These are phyloP conservation scores for Umbelopsis sp. DNA, from an alignment of 192 early-diverging fungal species.

Conservation along the genomic window DNA sequence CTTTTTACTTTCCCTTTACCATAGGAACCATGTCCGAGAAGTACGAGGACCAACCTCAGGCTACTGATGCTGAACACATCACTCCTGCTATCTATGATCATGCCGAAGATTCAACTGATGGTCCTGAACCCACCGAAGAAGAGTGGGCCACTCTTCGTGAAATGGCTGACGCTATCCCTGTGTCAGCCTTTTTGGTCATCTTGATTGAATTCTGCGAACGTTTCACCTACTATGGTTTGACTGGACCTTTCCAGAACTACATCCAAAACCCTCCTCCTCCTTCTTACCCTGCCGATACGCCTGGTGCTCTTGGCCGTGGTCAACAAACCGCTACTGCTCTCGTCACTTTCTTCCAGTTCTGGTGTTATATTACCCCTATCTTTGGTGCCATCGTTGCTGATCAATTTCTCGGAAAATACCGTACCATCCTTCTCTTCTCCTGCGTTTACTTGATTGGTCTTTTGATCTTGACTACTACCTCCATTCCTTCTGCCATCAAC, in stretches of 20 bases:
- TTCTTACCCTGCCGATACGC: conserved; percentile 33
- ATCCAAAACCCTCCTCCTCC: conserved; percentile 49
- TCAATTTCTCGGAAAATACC: conserved; percentile 75
- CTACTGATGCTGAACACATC: not conserved
- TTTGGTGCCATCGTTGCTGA: conserved; percentile 69
- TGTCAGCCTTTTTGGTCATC: conserved; percentile 56
- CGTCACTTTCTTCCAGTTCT: conserved; percentile 61
- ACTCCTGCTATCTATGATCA: not conserved
- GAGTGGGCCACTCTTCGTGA: conserved; percentile 58
- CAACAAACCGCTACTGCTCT: conserved; percentile 59
- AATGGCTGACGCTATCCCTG: conserved; percentile 61
- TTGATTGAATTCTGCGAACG: conserved; percentile 66
- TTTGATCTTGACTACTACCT: conserved; percentile 61
- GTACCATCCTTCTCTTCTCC: conserved; percentile 67
- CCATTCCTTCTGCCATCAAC: conserved; percentile 59
- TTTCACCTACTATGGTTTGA: conserved; percentile 66
- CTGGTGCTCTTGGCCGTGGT: conserved; percentile 49
- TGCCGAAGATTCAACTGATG: conserved; percentile 37
- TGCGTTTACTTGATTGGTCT: conserved; percentile 68
- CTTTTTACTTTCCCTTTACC: not conserved
- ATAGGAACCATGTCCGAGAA: conserved; percentile 25
- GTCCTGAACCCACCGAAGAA: conserved; percentile 57
- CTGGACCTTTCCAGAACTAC: conserved; percentile 62
- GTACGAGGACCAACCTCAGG: conserved; percentile 7
- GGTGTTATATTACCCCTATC: conserved; percentile 63